phyloP scores from a whole-genome alignment of 148 eudicot species.

The Gaultheria prostrata region DNA sequence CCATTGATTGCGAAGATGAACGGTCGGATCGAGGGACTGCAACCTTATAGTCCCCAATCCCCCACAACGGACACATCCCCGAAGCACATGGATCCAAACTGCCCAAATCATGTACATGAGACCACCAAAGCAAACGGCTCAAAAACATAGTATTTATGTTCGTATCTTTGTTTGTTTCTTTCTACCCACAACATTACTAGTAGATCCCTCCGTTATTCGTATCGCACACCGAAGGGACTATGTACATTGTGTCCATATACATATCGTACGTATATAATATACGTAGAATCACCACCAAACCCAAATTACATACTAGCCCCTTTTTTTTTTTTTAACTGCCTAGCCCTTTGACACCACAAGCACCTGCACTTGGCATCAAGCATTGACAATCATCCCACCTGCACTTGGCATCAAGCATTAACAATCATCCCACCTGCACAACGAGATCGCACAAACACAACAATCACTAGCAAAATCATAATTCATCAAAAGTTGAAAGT shows the following conservation, averaged over 20 bases:
- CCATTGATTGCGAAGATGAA: too few relatives aligned
- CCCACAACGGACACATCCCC: background rate
- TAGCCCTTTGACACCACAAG: background rate
- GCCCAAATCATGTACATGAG: background rate
- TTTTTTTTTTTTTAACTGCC: too few relatives aligned
- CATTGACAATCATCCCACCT: slow-evolving; percentile 11
- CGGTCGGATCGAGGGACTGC: too few relatives aligned
- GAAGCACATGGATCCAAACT: background rate
- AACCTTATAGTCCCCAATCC: too few relatives aligned
- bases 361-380: background rate
- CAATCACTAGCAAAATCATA: background rate
- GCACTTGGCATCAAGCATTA: background rate
- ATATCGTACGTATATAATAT: too few relatives aligned
- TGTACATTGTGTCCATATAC: background rate
- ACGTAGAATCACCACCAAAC: background rate
- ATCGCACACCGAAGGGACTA: background rate
- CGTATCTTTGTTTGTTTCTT: too few relatives aligned
- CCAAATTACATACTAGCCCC: background rate
- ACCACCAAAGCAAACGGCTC: background rate
- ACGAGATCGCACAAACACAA: background rate
- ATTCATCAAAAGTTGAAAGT: background rate
- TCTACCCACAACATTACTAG: background rate
- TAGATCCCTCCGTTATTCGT: background rate
- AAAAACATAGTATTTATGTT: too few relatives aligned
- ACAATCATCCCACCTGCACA: slow-evolving; percentile 11